A percentile compares a stretch with the other conserved stretches of the same genome.
These are phyloP conservation scores for Globisporangium nodosum DNA, from an alignment of 352 stramenopile species.

Conservation along the genomic window DNA sequence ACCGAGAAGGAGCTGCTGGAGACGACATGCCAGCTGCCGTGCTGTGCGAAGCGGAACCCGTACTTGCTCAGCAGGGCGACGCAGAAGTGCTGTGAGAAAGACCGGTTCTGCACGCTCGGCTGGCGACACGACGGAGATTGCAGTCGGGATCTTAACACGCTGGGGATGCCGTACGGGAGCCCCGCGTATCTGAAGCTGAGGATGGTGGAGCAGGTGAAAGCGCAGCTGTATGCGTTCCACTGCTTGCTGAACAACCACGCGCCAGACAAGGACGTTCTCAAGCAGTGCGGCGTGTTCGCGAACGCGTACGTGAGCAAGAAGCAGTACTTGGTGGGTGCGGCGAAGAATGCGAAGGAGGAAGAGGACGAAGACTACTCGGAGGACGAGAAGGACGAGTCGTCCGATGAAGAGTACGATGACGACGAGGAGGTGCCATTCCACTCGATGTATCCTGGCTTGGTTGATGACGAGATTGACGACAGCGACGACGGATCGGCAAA, in stretches of 20 bases:
- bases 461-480: constrained; percentile 34
- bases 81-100: constrained; percentile 66
- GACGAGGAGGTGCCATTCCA: constrained; percentile 41
- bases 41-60: constrained; percentile 76
- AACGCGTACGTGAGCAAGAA: constrained; percentile 78
- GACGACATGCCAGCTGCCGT: constrained; percentile 81
- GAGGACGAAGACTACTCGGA: constrained; percentile 77
- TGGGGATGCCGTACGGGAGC: constrained; percentile 70
- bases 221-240: constrained; percentile 85
- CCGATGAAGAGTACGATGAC: constrained; percentile 60
- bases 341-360: constrained; percentile 44
- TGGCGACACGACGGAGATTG: constrained; percentile 69
- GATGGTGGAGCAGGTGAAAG: constrained; percentile 85
- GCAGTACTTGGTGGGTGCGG: constrained; percentile 40
- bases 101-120: constrained; percentile 80
- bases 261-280: constrained; percentile 79
- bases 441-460: constrained; percentile 53
- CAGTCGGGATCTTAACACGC: constrained; percentile 65
- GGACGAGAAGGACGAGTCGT: constrained; percentile 51
- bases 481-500: constrained; percentile 29
- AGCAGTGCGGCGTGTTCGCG: constrained; percentile 80
- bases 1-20: constrained; percentile 79
- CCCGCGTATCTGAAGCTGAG: constrained; percentile 54
- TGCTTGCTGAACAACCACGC: constrained; percentile 86
- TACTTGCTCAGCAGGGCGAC: constrained; percentile 39